phyloP scores from a whole-genome alignment of 129 eudicot species.

The Centrapalus pauciflorus region DNA sequence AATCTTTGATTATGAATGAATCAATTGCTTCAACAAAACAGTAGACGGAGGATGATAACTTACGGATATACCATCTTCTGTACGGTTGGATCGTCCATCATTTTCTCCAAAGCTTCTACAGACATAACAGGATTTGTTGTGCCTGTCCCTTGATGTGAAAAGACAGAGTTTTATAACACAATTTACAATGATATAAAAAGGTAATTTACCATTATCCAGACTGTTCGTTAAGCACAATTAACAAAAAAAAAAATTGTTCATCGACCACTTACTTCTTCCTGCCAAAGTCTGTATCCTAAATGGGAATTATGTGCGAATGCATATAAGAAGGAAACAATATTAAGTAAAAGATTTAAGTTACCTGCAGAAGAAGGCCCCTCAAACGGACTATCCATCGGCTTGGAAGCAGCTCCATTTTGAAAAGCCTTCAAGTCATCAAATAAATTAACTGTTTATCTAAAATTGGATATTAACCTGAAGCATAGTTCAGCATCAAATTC shows the following conservation, averaged over 20 bases:
- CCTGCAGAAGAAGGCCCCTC: constrained; percentile 46
- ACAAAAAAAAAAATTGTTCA: neutral
- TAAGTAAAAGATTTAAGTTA: constrained; percentile 22
- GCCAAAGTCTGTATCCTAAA: too few species aligned
- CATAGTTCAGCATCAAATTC: constrained; percentile 13
- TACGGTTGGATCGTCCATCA: constrained; percentile 98
- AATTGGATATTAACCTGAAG: neutral
- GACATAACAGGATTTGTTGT: constrained; percentile 49
- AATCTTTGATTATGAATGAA: too few species aligned
- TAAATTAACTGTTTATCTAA: neutral
- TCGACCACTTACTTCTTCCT: too few species aligned
- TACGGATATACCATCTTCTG: constrained; percentile 95
- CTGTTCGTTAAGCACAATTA: too few species aligned
- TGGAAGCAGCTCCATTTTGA: constrained; percentile 76
- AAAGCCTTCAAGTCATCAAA: constrained; percentile 39
- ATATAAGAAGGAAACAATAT: neutral
- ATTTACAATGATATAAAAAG: too few species aligned
- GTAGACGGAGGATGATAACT: constrained; percentile 19
- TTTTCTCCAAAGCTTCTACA: constrained; percentile 93
- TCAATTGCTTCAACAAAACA: neutral
- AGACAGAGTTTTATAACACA: too few species aligned
- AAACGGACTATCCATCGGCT: constrained; percentile 36
- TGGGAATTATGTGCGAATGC: too few species aligned
- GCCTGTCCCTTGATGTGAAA: constrained; percentile 25
- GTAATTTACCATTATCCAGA: too few species aligned